phyloP scores from a whole-genome alignment of 805 yeast genomes.

The Cyberlindnera amylophila region DNA sequence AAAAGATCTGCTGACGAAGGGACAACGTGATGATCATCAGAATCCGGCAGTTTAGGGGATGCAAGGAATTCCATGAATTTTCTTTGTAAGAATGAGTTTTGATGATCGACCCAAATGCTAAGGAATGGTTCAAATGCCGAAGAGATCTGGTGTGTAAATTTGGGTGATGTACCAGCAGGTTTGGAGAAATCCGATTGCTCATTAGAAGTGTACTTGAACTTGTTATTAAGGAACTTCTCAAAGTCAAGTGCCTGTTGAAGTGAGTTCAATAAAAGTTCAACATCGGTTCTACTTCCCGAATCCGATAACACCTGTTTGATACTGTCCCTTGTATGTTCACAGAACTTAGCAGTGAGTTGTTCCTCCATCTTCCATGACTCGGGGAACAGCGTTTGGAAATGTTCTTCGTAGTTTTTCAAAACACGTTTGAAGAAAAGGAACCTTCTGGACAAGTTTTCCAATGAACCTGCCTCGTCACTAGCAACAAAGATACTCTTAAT shows the following conservation, averaged over 20 bases:
- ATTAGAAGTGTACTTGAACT: conserved; percentile 45
- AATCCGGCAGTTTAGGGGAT: conserved; percentile 51
- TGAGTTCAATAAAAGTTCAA: conserved; percentile 63
- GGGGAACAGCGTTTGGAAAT: conserved; percentile 58
- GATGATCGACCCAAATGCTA: conserved; percentile 81
- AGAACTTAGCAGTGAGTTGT: conserved; percentile 57
- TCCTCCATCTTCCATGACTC: conserved; percentile 65
- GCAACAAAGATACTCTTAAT: conserved; percentile 69
- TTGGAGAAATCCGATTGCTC: conserved; percentile 15
- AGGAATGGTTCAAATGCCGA: conserved; percentile 82
- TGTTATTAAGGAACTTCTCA: conserved; percentile 67
- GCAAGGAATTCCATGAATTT: conserved; percentile 65
- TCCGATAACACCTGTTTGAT: conserved; percentile 49
- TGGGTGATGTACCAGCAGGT: conserved; percentile 21
- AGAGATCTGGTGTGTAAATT: conserved; percentile 45
- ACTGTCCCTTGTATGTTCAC: conserved; percentile 66
- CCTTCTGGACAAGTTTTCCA: conserved; percentile 81
- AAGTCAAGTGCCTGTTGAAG: conserved; percentile 79
- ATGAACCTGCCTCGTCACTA: conserved; percentile 89
- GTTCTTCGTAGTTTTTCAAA: conserved; percentile 52
- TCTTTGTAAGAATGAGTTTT: conserved; percentile 57
- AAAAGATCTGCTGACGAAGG: conserved; percentile 87
- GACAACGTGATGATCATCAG: conserved; percentile 61
- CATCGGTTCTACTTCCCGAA: conserved; percentile 43
- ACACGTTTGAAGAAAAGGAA: conserved; percentile 77